A percentile compares a stretch with the other conserved stretches of the same genome.
Conservation (phyloP, 176 grass and related monocot species). For the Cocos nucifera region DNA sequence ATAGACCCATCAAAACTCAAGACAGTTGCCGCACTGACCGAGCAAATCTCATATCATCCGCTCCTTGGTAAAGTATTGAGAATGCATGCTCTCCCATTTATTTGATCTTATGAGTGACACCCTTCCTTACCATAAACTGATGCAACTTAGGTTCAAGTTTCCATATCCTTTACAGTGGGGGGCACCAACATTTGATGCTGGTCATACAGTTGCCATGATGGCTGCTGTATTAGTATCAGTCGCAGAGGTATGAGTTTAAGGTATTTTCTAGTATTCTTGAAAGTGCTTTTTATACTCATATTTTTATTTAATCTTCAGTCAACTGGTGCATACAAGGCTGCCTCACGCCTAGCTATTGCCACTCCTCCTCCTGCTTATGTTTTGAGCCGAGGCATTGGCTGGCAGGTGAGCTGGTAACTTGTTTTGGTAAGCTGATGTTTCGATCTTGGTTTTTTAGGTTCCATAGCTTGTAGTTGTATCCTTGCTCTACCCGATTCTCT, state of each 20-base stretch:
- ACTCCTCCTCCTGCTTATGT: constrained; percentile 51
- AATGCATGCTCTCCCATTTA: neutral
- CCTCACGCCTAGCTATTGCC: constrained; percentile 46
- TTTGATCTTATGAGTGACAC: neutral
- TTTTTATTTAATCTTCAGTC: constrained; percentile 24
- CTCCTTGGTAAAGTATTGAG: constrained; percentile 31
- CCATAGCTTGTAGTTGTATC: too few species aligned
- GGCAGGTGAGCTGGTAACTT: constrained; percentile 32
- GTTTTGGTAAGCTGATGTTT: neutral
- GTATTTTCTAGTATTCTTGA: neutral
- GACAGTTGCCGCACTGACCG: constrained; percentile 35
- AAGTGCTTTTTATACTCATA: neutral
- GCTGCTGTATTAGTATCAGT: constrained; percentile 41
- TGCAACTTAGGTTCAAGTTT: constrained; percentile 40
- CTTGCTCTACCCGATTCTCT: too few species aligned
- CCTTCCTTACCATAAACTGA: neutral
- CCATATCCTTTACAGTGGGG: constrained; percentile 60
- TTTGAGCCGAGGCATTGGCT: constrained; percentile 50
- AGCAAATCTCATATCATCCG: constrained; percentile 49
- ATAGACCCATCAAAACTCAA: constrained; percentile 33
- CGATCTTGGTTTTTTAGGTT: too few species aligned
- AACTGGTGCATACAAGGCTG: constrained; percentile 36
- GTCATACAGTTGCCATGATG: constrained; percentile 46
- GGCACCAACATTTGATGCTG: constrained; percentile 42
- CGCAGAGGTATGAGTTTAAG: constrained; percentile 28